Conservation (phyloP, 805 yeast species). For the Ogataea nakhonphanomensis region DNA sequence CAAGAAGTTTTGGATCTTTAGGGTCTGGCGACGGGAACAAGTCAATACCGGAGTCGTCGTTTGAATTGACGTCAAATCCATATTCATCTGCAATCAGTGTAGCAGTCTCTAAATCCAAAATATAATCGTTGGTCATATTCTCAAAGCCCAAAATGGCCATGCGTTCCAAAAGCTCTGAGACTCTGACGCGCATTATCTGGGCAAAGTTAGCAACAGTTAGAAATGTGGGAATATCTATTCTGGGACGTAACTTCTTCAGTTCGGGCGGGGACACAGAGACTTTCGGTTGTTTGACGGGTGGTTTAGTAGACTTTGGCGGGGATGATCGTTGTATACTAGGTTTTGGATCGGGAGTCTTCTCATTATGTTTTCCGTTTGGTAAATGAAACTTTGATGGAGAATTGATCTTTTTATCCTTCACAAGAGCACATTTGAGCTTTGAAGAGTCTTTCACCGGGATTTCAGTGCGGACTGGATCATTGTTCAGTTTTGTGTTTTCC, state of each 20-base stretch:
- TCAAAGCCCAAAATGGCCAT: conserved; percentile 73
- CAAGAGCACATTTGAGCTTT: too few species aligned
- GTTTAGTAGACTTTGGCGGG: too few species aligned
- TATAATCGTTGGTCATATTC: conserved; percentile 65
- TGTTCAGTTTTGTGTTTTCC: too few species aligned
- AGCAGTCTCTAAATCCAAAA: conserved; percentile 83
- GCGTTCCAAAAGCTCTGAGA: conserved; percentile 54
- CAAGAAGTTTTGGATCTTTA: conserved; percentile 42
- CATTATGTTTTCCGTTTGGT: too few species aligned
- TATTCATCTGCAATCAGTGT: conserved; percentile 84
- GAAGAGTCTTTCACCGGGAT: too few species aligned
- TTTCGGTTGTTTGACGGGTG: conserved; percentile 4
- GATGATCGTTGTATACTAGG: too few species aligned
- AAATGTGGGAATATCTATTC: conserved; percentile 62
- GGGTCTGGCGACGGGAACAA: conserved; percentile 58
- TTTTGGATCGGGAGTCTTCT: too few species aligned
- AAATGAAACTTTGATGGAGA: too few species aligned
- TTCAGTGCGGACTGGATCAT: too few species aligned
- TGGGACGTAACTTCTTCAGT: conserved; percentile 15
- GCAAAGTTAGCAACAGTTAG: conserved; percentile 79
- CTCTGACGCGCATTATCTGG: conserved; percentile 61
- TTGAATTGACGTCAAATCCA: conserved; percentile 61
- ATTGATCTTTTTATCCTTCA: too few species aligned
- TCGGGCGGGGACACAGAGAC: too few species aligned
- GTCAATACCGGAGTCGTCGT: conserved; percentile 57